Base-by-base conservation (phyloP, 345 rosid genomes). In the Citrus medica region DNA sequence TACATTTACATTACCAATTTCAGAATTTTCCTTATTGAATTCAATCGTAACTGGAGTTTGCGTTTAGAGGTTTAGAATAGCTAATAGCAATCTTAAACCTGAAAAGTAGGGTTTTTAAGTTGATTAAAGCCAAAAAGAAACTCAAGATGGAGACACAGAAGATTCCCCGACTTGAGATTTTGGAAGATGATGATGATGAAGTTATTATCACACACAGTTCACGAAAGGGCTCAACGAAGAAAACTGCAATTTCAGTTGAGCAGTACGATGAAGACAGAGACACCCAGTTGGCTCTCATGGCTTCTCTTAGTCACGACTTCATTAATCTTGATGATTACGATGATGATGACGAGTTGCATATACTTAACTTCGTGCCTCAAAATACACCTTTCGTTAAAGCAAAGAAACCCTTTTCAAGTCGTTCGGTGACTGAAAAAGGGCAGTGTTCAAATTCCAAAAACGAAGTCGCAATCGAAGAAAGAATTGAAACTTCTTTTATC, bases 191-290 rank as follows among this genome's bases (percentile, higher is more conserved):
- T 8, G 79, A 46, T 46, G 17, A 32, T 58, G 71, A 5, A 22
- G 76, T 72, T 32, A 24, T 58, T 22, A 70, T 24, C 67, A 74
- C 73, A 4, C 79, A 84, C 77, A 72, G 73, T 48, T 69, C 77
- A 10, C 21, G 24, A 10, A 73, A 78, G 68, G 91, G 91, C 51
- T 58, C 56, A 70, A 75, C 84, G 9, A 80, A 79, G 71, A 79
- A 21, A 10, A 78, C 67, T 38, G 83, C 91, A n/a, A 82, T 90
- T 40, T 82, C 82, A 46, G 88, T 85, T 28, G 91, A 90, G 58
- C 77, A 77, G 16, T 84, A 85, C 86, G 66, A 37, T 74, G 84
- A 73, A 40, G 76, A 78, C n/a, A 83, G 88, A 62, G 84, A 77
- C 82, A 82, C 79, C 77, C 75, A 74, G 8, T 35, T 60, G 37